Base-by-base conservation (phyloP, 768 basidiomycete species). In the Russula foetens region DNA sequence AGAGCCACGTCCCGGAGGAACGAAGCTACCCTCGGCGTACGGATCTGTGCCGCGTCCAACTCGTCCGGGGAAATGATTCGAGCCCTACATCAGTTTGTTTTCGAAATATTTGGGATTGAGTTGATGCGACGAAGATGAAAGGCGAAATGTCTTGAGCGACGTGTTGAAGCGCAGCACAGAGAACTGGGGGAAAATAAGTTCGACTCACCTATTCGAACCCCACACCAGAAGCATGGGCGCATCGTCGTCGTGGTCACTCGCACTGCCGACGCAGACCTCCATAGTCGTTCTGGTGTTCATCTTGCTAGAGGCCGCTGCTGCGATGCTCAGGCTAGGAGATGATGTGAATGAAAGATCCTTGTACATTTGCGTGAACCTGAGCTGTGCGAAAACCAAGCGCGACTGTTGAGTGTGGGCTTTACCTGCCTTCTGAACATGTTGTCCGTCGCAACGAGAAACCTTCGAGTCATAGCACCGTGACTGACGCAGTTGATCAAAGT, bases 141-240 rank as follows among this genome's bases (percentile, higher is more conserved):
- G n/a, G n/a, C n/a, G n/a, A n/a, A n/a, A 31, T 19, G 31, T 53
- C 52, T n/a, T 57, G 26, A 33, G 33, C 23, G 55, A 43, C n/a
- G 29, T 19, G 31, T 23, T 19, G 31, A 33, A 5, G 31, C 5
- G 9, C 9, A n/a, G n/a, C n/a, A n/a, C n/a, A n/a, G n/a, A n/a
- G n/a, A 12, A 35, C 35, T 2, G 35, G 9, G 14, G 35, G 9
- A 12, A 35, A 35, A 12, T 35, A n/a, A n/a, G n/a, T n/a, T n/a
- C n/a, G n/a, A n/a, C n/a, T n/a, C n/a, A 86, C 88, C 72, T 81
- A 67, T 90, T 91, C 21, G 87, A 87, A 39, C 89, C 88, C 88
- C 89, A 91, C 0, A 83, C 82, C 12, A 88, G 43, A 12, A 66
- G 15, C 47, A 51, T 45, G 9, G 60, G 56, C 47, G 41, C 56